phyloP scores from a whole-genome alignment of 2,329 filamentous ascomycete genomes.

The Xylaria sp. region DNA sequence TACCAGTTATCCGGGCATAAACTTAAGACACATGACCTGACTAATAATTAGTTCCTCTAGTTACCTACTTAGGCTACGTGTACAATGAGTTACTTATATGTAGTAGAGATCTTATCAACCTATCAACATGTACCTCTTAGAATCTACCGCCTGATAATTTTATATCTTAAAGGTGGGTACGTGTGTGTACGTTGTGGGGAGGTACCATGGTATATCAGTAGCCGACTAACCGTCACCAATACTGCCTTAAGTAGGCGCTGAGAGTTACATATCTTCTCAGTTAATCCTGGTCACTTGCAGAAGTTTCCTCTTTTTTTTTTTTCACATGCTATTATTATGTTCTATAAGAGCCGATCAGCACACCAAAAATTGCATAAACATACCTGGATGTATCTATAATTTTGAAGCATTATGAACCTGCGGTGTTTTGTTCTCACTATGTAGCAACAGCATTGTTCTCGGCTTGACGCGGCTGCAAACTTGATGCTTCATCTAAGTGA shows the following conservation, averaged over 20 bases:
- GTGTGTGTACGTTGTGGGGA: no score
- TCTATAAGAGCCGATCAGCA: conserved; percentile 27
- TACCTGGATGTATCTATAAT: background rate
- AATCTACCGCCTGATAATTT: no score
- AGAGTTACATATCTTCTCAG: background rate
- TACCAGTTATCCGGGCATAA: no score
- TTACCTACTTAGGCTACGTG: background rate
- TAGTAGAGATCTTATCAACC: no score
- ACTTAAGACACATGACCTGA: background rate
- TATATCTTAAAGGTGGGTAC: background rate
- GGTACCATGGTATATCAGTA: background rate
- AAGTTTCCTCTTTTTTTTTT: conserved; percentile 14
- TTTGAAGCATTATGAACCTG: background rate
- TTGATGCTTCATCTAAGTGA: background rate
- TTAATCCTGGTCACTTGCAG: conserved; percentile 17
- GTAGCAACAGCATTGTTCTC: background rate
- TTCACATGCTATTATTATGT: conserved; percentile 25
- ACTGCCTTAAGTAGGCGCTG: background rate
- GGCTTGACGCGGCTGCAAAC: conserved; percentile 20
- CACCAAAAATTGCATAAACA: background rate
- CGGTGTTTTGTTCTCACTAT: conserved; percentile 9
- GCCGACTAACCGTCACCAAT: conserved; percentile 16
- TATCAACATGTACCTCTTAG: no score
- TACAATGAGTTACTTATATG: background rate
- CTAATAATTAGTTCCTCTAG: background rate